Conservation (phyloP, 2,329 filamentous ascomycete species). For the Arthroderma uncinatum region DNA sequence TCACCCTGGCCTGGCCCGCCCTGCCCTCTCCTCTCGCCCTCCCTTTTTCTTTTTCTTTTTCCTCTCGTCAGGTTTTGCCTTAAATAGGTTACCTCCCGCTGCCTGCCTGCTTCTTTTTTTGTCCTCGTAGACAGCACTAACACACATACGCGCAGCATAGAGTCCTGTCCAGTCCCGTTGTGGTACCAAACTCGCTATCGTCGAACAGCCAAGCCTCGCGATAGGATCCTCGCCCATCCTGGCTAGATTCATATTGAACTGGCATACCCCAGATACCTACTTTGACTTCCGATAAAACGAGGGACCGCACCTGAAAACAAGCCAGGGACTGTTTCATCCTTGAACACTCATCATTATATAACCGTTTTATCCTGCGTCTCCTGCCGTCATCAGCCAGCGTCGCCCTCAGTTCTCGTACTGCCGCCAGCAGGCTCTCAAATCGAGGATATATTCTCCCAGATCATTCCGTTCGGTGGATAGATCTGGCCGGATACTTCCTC, state of each 20-base stretch:
- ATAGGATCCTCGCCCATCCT: background rate
- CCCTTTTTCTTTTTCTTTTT: background rate
- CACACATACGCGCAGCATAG: too few species aligned
- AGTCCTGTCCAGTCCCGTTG: too few species aligned
- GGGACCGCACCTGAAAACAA: background rate
- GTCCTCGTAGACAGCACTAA: background rate
- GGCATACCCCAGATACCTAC: background rate
- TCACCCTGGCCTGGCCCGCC: constrained; percentile 3
- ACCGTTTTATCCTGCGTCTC: background rate
- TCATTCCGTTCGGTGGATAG: constrained; percentile 8
- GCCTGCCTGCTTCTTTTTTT: background rate
- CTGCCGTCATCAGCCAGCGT: constrained; percentile 13
- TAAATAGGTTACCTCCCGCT: constrained; percentile 3
- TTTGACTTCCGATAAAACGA: background rate
- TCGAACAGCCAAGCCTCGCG: constrained; percentile 1
- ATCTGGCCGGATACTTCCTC: constrained; percentile 13
- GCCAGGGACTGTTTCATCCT: background rate
- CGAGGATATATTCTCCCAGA: constrained; percentile 6
- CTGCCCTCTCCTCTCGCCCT: background rate
- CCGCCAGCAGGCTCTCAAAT: background rate
- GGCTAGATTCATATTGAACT: background rate
- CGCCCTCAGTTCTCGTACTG: background rate
- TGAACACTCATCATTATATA: background rate
- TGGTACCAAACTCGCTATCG: background rate
- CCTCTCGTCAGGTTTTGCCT: background rate